Conservation (phyloP, 2,329 filamentous ascomycete species). For the Thelonectria rubi region DNA sequence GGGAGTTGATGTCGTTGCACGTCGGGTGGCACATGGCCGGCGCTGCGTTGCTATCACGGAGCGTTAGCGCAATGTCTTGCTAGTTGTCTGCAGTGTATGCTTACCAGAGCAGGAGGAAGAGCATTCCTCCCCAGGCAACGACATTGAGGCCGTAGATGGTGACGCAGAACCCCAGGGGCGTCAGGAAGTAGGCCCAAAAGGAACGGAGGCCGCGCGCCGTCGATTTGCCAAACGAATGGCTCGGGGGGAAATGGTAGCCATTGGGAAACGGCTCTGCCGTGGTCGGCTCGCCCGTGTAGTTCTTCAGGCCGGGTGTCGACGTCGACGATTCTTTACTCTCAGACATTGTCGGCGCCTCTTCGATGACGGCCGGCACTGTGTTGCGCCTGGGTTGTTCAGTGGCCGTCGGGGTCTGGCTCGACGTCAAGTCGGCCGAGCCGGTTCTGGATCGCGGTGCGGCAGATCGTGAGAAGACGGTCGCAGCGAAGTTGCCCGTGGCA, state of each 20-base stretch:
- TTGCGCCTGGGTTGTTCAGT: conserved; percentile 37
- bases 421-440: conserved; percentile 30
- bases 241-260: conserved; percentile 72
- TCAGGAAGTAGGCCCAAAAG: conserved; percentile 78
- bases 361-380: conserved; percentile 32
- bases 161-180: conserved; percentile 78
- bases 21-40: conserved; percentile 76
- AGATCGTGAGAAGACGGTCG: conserved; percentile 48
- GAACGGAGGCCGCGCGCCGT: conserved; percentile 65
- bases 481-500: conserved; percentile 57
- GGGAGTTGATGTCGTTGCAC: conserved; percentile 78
- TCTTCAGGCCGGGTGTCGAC: conserved; percentile 13
- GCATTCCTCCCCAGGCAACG: conserved; percentile 90
- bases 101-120: conserved; percentile 84
- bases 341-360: conserved; percentile 27
- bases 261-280: conserved; percentile 62
- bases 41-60: conserved; percentile 43
- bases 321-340: conserved; percentile 20
- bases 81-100: background rate
- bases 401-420: conserved; percentile 28
- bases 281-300: conserved; percentile 37
- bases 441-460: conserved; percentile 30
- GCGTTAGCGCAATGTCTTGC: conserved; percentile 20
- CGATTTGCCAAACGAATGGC: conserved; percentile 67
- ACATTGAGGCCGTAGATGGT: conserved; percentile 84